Evolutionary conservation across 306 rosid genomes (phyloP), one percentile per base, ranked within the genome.

Genomic region (Fragaria ananassa): DNA sequence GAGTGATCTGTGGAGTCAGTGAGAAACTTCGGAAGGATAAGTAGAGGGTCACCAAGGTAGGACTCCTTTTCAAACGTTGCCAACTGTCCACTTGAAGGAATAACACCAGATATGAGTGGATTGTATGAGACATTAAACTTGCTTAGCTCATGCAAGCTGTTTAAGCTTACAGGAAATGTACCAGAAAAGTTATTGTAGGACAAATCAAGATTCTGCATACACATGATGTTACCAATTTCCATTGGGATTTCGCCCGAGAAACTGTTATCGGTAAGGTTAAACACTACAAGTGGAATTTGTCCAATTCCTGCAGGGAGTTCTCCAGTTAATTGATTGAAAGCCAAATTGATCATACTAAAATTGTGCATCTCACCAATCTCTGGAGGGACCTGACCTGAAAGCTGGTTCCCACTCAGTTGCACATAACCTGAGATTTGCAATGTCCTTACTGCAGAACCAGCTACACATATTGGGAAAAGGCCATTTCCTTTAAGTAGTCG

Each of bases 51-150:
- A 0, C 99, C 99, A 9, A 87, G 79, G 57, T 90, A 95, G 5
- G 99, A 88, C 1, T 84, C 75, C 68, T 46, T 76, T 4, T 87
- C 97, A 47, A 95, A 92, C 4, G 99, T 95, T n/a, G 76, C 81
- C 10, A 95, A 85, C 78, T 95, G 99, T 62, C 92, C 91, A 1
- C 71, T 74, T 0, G 82, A 8, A 64, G 93, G 90, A 39, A 92
- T 84, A 23, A 0, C 42, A 53, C 99, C 99, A 3, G 89, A 77
- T 29, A 95, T 84, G 0, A 84, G 76, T 61, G 92, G 98, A 76
- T 95, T 95, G 76, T 84, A 92, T 46, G 99, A 95, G 80, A 95
- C 82, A 82, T 95, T 95, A 90, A 95, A 95, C 85, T 89, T 92
- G 89, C 6, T 95, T 45, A 95, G 88, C 75, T 85, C 96, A 31